Conservation (phyloP, 306 rosid species). For the Trifolium pratense region DNA sequence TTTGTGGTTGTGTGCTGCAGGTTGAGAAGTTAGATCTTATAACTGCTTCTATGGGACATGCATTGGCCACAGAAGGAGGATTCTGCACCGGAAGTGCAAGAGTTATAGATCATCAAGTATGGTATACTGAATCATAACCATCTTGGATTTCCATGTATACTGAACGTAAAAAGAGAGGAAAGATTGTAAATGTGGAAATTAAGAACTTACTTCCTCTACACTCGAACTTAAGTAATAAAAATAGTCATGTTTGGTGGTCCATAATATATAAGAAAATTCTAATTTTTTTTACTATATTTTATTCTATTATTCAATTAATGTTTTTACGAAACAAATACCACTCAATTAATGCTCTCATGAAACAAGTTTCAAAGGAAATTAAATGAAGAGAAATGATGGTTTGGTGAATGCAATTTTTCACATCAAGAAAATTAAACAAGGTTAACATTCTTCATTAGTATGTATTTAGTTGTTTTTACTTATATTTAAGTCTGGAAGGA, state of each 20-base stretch:
- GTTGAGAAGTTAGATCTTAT: conserved; percentile 88
- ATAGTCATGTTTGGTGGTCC: background rate
- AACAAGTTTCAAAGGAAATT: conserved; percentile 1
- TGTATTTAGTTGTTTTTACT: background rate
- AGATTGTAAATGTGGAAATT: conserved; percentile 7
- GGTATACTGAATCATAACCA: conserved; percentile 43
- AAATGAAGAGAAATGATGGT: background rate
- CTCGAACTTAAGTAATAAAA: background rate
- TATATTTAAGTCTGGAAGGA: background rate
- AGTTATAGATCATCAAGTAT: conserved; percentile 96
- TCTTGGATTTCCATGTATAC: conserved; percentile 22
- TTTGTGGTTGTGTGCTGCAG: conserved; percentile 57
- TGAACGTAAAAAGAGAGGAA: background rate
- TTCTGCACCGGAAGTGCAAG: conserved; percentile 96
- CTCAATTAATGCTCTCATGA: background rate
- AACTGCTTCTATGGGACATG: conserved; percentile 98
- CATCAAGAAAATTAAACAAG: background rate
- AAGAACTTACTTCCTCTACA: conserved; percentile 4
- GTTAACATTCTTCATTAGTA: background rate
- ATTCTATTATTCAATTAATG: background rate
- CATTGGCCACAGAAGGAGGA: conserved; percentile 97
- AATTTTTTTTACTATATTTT: background rate
- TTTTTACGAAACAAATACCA: background rate
- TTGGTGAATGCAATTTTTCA: background rate
- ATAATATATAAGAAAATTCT: background rate